A percentile compares a stretch with the other conserved stretches of the same genome.
Conservation (phyloP, 495 filamentous ascomycete species). For the Chaetomidium leptoderma region DNA sequence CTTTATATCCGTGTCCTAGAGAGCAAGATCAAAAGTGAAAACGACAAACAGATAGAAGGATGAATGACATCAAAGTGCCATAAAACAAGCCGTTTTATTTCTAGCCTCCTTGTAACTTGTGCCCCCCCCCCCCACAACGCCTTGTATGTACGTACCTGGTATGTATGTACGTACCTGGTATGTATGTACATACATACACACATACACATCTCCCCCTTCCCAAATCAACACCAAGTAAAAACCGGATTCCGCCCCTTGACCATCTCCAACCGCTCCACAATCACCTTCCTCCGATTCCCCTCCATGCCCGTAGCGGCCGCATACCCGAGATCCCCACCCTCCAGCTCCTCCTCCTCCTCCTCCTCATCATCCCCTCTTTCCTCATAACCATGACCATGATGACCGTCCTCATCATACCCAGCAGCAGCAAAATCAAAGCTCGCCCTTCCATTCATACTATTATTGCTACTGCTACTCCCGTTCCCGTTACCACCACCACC, state of each 20-base stretch:
- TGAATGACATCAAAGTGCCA: no score
- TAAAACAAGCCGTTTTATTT: no score
- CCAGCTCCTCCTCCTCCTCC: conserved; percentile 54
- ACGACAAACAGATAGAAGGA: no score
- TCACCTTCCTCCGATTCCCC: conserved; percentile 82
- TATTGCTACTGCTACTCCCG: conserved; percentile 12
- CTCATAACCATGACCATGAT: not conserved
- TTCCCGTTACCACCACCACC: conserved; percentile 22
- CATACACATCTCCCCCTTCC: not conserved
- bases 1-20: no score
- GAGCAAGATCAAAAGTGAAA: no score
- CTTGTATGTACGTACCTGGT: no score
- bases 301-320: conserved; percentile 92
- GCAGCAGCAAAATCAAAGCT: conserved; percentile 20
- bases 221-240: conserved; percentile 84
- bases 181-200: not conserved
- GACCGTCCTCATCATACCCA: not conserved
- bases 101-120: no score
- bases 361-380: conserved; percentile 58
- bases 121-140: no score
- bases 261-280: conserved; percentile 90
- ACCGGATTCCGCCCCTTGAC: conserved; percentile 94
- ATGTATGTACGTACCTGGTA: no score
- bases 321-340: conserved; percentile 92
- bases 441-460: conserved; percentile 9